Base-by-base conservation (phyloP, 331 rosid species). In the Acacia concinna region DNA sequence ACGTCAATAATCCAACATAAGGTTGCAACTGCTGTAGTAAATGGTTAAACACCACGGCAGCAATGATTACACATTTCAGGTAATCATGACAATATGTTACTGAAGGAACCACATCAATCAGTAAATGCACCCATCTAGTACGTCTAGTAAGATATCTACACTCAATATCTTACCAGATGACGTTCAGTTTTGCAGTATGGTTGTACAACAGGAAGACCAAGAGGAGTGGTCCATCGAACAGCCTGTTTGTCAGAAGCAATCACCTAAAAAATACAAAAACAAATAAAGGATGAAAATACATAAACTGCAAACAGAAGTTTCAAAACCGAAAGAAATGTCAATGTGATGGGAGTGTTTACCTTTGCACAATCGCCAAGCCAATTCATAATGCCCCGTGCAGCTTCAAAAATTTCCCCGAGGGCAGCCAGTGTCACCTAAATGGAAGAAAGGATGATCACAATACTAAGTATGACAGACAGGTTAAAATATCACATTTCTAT, bases 291-390 rank as follows among this genome's bases (percentile, higher is more conserved):
- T 38, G 43, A 38, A 38, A 54, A 77, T 20, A 74, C 10, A 74
- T 34, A 40, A 31, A 54, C 38, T 34, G 46, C 30, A 65, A 1
- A 23, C 8, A 68, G 20, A 51, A 75, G 41, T 78, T 40, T 41
- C 69, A 70, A 49, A 75, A 80, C 52, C 67, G 51, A 25, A 32
- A 21, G 30, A 54, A 76, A 21, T 46, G 68, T 32, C 49, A 46
- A 43, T 25, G 78, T 21, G 41, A 66, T 8, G 76, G 73, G 52
- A 34, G 70, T 47, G 75, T 74, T 70, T 74, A 89, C 97, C 90
- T 87, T 91, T 60, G 97, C 97, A 84, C 97, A 91, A 84, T 93
- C 97, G 82, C 97, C 89, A 34, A 93, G 97, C 97, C 97, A 93
- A 67, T 84, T 74, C 97, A 93, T 93, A 47, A 83, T 91, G 74